Conservation (phyloP, 176 grass and related monocot genomes). For the Oropetium thomaeum region DNA sequence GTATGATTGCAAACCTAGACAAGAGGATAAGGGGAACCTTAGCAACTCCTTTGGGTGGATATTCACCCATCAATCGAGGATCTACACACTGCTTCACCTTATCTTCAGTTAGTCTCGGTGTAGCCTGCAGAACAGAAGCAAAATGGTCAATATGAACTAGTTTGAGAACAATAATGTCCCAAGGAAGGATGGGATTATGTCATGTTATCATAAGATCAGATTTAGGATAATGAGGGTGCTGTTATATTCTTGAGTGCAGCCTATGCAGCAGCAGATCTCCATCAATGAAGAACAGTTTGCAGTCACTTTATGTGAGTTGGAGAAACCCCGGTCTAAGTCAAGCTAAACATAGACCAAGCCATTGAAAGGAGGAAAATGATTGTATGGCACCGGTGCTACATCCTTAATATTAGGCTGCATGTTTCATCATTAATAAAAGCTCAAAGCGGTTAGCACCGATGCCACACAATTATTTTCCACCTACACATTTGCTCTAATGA, state of each 20-base stretch:
- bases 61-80: conserved; percentile 80
- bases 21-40: conserved; percentile 57
- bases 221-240: background rate
- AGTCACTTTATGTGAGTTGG: background rate
- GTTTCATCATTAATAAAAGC: no score
- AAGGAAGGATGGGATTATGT: background rate
- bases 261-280: background rate
- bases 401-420: no score
- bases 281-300: background rate
- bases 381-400: no score
- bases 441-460: no score
- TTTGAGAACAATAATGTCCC: background rate
- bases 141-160: conserved; percentile 13
- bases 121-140: conserved; percentile 49
- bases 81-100: conserved; percentile 87
- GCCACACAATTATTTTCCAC: no score
- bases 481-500: background rate
- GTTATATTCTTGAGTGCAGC: background rate
- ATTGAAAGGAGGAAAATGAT: background rate
- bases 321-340: background rate
- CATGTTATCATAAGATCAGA: conserved; percentile 6
- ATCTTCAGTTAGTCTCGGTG: conserved; percentile 79
- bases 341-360: background rate
- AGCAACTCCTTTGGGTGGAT: conserved; percentile 75
- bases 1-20: background rate